A percentile compares a stretch with the other conserved stretches of the same genome.
phyloP scores from a whole-genome alignment of 345 rosid species.

The Sonneratia alba region DNA sequence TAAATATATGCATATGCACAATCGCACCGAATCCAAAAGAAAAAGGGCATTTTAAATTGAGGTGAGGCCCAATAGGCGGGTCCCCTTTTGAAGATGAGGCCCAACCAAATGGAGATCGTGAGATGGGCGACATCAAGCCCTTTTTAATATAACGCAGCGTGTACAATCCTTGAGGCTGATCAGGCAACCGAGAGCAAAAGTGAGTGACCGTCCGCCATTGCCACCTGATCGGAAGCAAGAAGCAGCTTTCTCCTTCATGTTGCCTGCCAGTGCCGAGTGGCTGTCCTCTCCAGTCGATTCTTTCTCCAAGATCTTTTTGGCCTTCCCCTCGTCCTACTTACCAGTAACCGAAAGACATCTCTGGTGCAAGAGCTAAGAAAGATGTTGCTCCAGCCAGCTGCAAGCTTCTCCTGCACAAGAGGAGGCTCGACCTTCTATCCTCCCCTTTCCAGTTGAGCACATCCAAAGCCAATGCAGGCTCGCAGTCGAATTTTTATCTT shows the following conservation, averaged over 20 bases:
- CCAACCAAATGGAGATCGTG: too few relatives aligned
- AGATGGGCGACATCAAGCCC: too few relatives aligned
- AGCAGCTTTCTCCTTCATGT: constrained; percentile 26
- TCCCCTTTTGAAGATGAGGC: too few relatives aligned
- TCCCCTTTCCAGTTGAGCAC: constrained; percentile 76
- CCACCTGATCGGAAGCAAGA: constrained; percentile 17
- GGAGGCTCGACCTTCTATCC: constrained; percentile 47
- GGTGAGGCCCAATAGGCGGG: too few relatives aligned
- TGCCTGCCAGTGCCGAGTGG: constrained; percentile 9
- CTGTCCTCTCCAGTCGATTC: constrained; percentile 16
- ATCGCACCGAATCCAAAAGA: too few relatives aligned
- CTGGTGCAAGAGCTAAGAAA: constrained; percentile 71
- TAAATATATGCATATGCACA: too few relatives aligned
- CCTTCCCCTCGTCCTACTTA: constrained; percentile 48
- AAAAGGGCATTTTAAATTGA: too few relatives aligned
- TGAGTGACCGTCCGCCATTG: constrained; percentile 38
- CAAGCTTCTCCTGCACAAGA: constrained; percentile 69
- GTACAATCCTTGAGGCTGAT: constrained; percentile 57
- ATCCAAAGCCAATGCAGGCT: constrained; percentile 80
- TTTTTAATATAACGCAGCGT: too few relatives aligned
- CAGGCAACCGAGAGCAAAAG: constrained; percentile 69
- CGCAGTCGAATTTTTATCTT: constrained; percentile 66
- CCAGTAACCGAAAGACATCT: constrained; percentile 38
- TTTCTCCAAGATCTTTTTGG: constrained; percentile 31
- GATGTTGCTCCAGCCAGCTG: constrained; percentile 48